Percentiles rank a stretch among this genome's conserved stretches.
These are phyloP conservation scores for Candida tibetensis DNA, from an alignment of 805 yeast genomes.

Conservation along the genomic window DNA sequence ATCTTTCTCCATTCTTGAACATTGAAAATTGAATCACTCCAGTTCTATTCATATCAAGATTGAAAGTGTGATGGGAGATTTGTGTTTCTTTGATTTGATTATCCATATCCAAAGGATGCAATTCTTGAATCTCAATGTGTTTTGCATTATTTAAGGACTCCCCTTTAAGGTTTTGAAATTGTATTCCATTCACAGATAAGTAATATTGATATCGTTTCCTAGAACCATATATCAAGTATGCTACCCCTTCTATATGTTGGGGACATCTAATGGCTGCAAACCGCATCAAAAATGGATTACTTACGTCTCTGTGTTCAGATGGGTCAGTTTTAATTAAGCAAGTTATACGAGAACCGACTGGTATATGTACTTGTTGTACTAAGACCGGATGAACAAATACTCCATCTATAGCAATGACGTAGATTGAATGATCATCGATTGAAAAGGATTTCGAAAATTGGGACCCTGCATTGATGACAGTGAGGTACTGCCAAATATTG, in stretches of 20 bases:
- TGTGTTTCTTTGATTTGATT: neutral
- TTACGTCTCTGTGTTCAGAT: slow-evolving; percentile 13
- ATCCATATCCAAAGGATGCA: slow-evolving; percentile 4
- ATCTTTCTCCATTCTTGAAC: slow-evolving; percentile 17
- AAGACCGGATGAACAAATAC: slow-evolving; percentile 22
- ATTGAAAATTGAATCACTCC: slow-evolving; percentile 26
- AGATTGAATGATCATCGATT: slow-evolving; percentile 30
- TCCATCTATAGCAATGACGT: slow-evolving; percentile 33
- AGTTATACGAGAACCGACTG: slow-evolving; percentile 32
- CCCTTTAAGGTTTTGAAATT: slow-evolving; percentile 23
- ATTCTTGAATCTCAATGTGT: slow-evolving; percentile 1
- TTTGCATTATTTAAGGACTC: slow-evolving; percentile 9
- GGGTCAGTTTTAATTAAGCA: slow-evolving; percentile 22
- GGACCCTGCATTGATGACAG: slow-evolving; percentile 33
- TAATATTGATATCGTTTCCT: neutral
- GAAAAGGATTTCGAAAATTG: slow-evolving; percentile 31
- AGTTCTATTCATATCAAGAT: slow-evolving; percentile 28
- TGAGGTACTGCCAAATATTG: slow-evolving; percentile 23
- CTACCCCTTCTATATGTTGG: slow-evolving; percentile 27
- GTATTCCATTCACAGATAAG: slow-evolving; percentile 14
- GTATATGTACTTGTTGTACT: slow-evolving; percentile 25
- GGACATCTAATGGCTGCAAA: slow-evolving; percentile 27
- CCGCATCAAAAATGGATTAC: slow-evolving; percentile 22
- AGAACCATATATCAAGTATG: slow-evolving; percentile 21
- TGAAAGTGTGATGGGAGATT: slow-evolving; percentile 24